Evolutionary conservation across 352 stramenopile species (phyloP).

Genomic region (Pythium phragmiticola): DNA sequence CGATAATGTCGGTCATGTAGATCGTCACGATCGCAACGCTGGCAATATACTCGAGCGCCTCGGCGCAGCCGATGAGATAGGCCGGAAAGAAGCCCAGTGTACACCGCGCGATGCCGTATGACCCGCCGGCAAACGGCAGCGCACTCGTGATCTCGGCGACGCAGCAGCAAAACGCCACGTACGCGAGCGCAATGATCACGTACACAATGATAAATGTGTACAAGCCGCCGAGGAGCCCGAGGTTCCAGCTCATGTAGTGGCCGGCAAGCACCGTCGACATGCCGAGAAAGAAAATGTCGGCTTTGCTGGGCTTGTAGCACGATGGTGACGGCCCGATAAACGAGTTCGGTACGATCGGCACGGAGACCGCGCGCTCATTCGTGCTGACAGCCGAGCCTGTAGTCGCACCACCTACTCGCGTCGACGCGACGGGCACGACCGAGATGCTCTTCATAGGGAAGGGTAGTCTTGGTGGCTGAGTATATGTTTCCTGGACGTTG

Average conservation of each 20-base stretch:
- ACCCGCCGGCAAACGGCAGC: conserved; percentile 30
- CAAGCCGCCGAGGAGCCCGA: conserved; percentile 4
- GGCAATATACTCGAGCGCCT: conserved; percentile 18
- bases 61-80: conserved; percentile 24
- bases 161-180: conserved; percentile 26
- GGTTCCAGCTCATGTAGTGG: conserved; percentile 29
- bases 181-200: conserved; percentile 20
- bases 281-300: conserved; percentile 21
- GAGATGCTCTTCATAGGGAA: conserved; percentile 1
- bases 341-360: background rate
- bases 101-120: conserved; percentile 26
- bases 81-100: conserved; percentile 29
- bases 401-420: background rate
- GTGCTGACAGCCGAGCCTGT: conserved; percentile 1
- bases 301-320: conserved; percentile 9
- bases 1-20: conserved; percentile 14
- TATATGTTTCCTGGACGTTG: background rate
- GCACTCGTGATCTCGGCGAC: conserved; percentile 28
- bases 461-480: no score
- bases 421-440: background rate
- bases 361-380: background rate
- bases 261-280: conserved; percentile 21
- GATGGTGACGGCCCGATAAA: background rate
- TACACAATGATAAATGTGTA: conserved; percentile 11
- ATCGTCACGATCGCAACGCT: conserved; percentile 13